These are phyloP conservation scores for Medicago lupulina DNA, from an alignment of 306 rosid genomes.

Conservation along the genomic window DNA sequence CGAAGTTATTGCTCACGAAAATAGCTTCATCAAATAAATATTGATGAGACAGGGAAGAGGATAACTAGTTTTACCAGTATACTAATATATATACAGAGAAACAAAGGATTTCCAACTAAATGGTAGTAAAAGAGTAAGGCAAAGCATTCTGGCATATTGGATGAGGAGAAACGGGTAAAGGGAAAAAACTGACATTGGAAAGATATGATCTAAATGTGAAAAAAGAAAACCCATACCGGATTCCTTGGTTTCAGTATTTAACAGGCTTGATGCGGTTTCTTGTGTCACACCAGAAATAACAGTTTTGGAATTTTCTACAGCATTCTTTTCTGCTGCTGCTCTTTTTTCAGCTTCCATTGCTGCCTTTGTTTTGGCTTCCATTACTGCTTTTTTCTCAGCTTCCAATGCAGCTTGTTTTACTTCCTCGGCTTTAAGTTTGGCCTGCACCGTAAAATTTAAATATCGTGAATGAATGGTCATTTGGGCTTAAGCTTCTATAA, in stretches of 20 bases:
- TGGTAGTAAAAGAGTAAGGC: conserved; percentile 12
- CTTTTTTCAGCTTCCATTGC: conserved; percentile 71
- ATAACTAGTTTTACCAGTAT: conserved; percentile 19
- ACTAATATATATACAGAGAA: background rate
- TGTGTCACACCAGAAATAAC: conserved; percentile 48
- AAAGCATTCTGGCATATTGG: conserved; percentile 10
- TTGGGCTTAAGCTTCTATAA: conserved; percentile 19
- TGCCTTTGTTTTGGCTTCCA: conserved; percentile 67
- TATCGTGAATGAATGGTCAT: conserved; percentile 32
- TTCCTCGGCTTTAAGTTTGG: conserved; percentile 75
- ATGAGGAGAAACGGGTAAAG: conserved; percentile 30
- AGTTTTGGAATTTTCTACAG: conserved; percentile 51
- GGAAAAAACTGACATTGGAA: conserved; percentile 12
- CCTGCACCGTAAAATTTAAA: conserved; percentile 57
- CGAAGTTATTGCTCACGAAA: background rate
- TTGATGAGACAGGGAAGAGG: conserved; percentile 24
- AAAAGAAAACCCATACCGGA: conserved; percentile 47
- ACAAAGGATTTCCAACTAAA: conserved; percentile 10
- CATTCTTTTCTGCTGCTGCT: conserved; percentile 59
- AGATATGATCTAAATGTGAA: conserved; percentile 14
- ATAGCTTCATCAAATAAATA: conserved; percentile 26
- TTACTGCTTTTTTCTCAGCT: conserved; percentile 69
- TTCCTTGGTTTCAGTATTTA: conserved; percentile 47
- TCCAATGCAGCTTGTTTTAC: conserved; percentile 74
- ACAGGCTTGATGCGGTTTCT: conserved; percentile 42